Evolutionary conservation across 2,329 filamentous ascomycete genomes (phyloP).

Genomic region (Akanthomyces muscarius): DNA sequence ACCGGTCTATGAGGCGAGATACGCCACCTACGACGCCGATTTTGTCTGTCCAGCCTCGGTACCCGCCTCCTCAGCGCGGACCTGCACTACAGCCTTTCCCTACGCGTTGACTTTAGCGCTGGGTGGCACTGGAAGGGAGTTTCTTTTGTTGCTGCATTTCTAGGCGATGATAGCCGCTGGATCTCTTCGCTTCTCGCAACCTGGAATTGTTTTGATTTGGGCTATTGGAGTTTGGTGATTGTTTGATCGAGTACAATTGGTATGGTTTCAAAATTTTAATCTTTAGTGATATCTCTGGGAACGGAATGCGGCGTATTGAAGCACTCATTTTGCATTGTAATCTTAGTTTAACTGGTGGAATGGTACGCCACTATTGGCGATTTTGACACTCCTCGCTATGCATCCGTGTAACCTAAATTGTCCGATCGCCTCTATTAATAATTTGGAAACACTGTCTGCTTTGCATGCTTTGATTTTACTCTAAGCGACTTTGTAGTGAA

Average conservation of each 20-base stretch:
- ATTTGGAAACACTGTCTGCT: too few relatives aligned
- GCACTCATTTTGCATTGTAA: not conserved
- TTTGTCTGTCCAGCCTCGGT: not conserved
- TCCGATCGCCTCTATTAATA: too few relatives aligned
- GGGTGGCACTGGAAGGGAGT: not conserved
- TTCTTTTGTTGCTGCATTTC: not conserved
- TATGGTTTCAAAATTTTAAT: not conserved
- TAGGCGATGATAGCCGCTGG: not conserved
- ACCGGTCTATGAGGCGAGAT: constrained; percentile 15
- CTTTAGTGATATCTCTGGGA: not conserved
- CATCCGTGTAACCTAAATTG: too few relatives aligned
- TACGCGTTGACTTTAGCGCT: not conserved
- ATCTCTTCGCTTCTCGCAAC: not conserved
- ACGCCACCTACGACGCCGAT: not conserved
- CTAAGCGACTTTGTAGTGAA: not conserved
- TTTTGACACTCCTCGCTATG: not conserved
- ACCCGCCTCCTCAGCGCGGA: not conserved
- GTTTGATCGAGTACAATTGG: not conserved
- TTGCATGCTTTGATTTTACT: not conserved
- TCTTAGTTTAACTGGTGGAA: not conserved
- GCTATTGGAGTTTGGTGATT: not conserved
- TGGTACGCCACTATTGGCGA: not conserved
- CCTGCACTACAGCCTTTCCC: not conserved
- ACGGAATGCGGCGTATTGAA: not conserved
- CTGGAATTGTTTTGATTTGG: not conserved